A percentile compares a stretch with the other conserved stretches of the same genome.
phyloP scores from a whole-genome alignment of 1,139 yeast genomes.

The Geotrichum fermentans region DNA sequence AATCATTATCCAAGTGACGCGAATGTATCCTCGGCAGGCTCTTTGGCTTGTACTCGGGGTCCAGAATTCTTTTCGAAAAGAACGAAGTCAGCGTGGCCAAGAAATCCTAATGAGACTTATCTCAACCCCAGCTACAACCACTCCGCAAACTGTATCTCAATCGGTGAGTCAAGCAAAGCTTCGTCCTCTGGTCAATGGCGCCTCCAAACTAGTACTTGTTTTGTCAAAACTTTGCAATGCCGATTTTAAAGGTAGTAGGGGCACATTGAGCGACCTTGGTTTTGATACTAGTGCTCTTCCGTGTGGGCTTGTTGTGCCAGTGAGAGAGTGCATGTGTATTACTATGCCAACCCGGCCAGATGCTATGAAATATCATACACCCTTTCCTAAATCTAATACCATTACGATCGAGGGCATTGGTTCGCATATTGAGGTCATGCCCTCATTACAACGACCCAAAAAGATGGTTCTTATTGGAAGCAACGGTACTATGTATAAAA shows the following conservation, averaged over 20 bases:
- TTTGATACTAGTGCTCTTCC: conserved; percentile 52
- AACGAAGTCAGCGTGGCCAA: conserved; percentile 53
- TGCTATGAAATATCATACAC: conserved; percentile 43
- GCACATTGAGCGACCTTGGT: conserved; percentile 32
- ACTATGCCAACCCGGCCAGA: conserved; percentile 52
- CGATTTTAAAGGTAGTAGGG: conserved; percentile 25
- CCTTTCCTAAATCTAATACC: conserved; percentile 52
- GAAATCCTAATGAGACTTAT: conserved; percentile 36
- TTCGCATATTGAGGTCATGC: conserved; percentile 60
- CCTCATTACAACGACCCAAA: conserved; percentile 83
- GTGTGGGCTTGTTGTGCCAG: conserved; percentile 74
- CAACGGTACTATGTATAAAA: conserved; percentile 63
- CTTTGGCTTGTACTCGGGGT: conserved; percentile 83
- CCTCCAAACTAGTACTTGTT: conserved; percentile 34
- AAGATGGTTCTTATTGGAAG: conserved; percentile 73
- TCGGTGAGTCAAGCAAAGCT: conserved; percentile 12
- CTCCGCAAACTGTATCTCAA: conserved; percentile 9
- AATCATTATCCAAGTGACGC: conserved; percentile 54
- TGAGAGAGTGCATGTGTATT: conserved; percentile 66
- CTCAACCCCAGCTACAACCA: conserved; percentile 14
- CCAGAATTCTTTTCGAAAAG: conserved; percentile 57
- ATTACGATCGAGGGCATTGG: conserved; percentile 53
- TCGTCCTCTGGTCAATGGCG: conserved; percentile 24
- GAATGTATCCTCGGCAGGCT: conserved; percentile 72
- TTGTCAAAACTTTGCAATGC: conserved; percentile 36